A percentile compares a stretch with the other conserved stretches of the same genome.
Evolutionary conservation across 148 eudicot species (phyloP).

Genomic region (Euryodendron excelsum): DNA sequence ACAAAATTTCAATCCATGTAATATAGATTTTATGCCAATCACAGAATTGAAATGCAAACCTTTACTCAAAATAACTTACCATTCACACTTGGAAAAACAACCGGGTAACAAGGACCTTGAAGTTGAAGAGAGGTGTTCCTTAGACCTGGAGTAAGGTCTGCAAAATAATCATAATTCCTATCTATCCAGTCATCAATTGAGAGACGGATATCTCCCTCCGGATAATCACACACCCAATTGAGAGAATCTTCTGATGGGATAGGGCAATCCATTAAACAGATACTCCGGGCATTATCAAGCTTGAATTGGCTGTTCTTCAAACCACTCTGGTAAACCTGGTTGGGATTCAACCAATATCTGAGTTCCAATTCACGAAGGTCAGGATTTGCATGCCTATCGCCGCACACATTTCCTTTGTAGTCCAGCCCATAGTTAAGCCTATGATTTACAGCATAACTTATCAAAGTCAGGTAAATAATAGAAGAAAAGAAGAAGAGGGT

Average conservation of each 20-base stretch:
- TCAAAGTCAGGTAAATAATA: neutral
- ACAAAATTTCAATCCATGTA: neutral
- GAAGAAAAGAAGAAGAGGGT: constrained; percentile 1
- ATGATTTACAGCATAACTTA: constrained; percentile 14
- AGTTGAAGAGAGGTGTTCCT: constrained; percentile 92
- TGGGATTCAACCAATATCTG: constrained; percentile 88
- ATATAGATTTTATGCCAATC: neutral
- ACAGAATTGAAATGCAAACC: neutral
- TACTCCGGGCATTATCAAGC: constrained; percentile 78
- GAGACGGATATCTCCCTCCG: constrained; percentile 84
- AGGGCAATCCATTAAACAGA: constrained; percentile 93
- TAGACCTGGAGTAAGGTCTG: constrained; percentile 78
- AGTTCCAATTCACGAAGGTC: constrained; percentile 77
- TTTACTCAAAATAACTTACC: constrained; percentile 40
- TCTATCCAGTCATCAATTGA: constrained; percentile 82
- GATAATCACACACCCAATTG: constrained; percentile 98
- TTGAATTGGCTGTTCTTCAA: constrained; percentile 50
- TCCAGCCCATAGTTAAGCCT: constrained; percentile 90
- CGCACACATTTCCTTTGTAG: constrained; percentile 93
- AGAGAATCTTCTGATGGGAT: constrained; percentile 81
- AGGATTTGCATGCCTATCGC: constrained; percentile 71
- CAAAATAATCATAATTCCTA: constrained; percentile 83
- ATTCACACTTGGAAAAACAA: constrained; percentile 91
- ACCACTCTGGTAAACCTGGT: constrained; percentile 90
- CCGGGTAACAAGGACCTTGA: constrained; percentile 98